A percentile compares a stretch with the other conserved stretches of the same genome.
phyloP scores from a whole-genome alignment of 805 yeast genomes.

The Candida silvicultrix region DNA sequence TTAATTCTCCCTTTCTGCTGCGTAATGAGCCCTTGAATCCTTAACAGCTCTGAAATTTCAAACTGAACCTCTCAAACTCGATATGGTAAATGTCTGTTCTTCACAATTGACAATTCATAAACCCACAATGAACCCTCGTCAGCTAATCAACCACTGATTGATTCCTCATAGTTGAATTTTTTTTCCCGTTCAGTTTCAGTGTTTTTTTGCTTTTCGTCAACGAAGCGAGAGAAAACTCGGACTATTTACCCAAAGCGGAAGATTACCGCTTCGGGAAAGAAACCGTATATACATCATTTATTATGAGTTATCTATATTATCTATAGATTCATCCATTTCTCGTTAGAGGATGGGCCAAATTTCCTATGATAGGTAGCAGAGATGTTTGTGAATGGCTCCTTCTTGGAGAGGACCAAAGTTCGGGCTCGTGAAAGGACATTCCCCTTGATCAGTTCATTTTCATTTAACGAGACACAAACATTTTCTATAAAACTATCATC shows the following conservation, averaged over 20 bases:
- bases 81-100: too few relatives aligned
- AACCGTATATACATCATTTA: not conserved
- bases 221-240: not conserved
- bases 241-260: not conserved
- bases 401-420: slow-evolving; percentile 35
- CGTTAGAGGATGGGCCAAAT: slow-evolving; percentile 6
- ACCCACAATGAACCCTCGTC: too few relatives aligned
- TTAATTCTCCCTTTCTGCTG: too few relatives aligned
- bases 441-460: slow-evolving; percentile 47
- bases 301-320: too few relatives aligned
- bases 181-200: too few relatives aligned
- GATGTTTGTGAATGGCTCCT: slow-evolving; percentile 34
- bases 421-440: slow-evolving; percentile 38
- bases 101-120: too few relatives aligned
- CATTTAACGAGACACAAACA: slow-evolving; percentile 42
- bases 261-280: not conserved
- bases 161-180: too few relatives aligned
- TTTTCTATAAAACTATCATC: slow-evolving; percentile 43
- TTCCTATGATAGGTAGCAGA: slow-evolving; percentile 13
- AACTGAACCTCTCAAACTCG: too few relatives aligned
- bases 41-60: too few relatives aligned
- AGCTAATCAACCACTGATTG: too few relatives aligned
- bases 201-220: not conserved
- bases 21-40: not conserved
- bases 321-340: slow-evolving; percentile 14